Base-by-base conservation (phyloP, 2,329 filamentous ascomycete species). In the Diaporthe humulicola region DNA sequence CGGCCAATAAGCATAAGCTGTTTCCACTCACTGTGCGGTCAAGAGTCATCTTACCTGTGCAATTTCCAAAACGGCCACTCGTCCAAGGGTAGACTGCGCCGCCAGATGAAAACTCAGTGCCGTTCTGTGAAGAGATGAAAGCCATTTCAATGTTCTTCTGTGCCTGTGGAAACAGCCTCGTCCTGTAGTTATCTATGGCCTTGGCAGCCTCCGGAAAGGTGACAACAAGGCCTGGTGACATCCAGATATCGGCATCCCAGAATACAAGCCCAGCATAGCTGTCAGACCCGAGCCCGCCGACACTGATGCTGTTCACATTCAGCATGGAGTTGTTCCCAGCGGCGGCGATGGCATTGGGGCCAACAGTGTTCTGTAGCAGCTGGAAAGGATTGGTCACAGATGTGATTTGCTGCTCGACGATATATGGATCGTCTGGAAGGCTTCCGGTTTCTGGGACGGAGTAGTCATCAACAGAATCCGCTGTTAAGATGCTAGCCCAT, bases 401-500 rank as follows among this genome's bases (percentile, higher is more conserved):
- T 10, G 85, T 84, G 67, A 92, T 89, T n/a, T 79, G 85, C 10
- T 86, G 83, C 77, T 92, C 87, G 57, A 90, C 84, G 22, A 93
- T 87, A 70, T 90, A 86, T 40, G 83, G 81, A 73, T 93, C 90
- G 0, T 84, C 73, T 0, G 92, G 91, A 1, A 94, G 83, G 4
- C 85, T 86, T 12, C 91, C 91, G 56, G 88, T 89, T 0, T 85
- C 83, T 40, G 70, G 70, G 61, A 90, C 84, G 1, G 87, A 85
- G 78, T 91, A 94, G 77, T 88, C 87, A 77, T 94, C 93, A 8
- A 94, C 90, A 0, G 89, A 90, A 74, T 91, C 87, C 0, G 87
- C 83, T 2, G 91, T 89, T 81, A 94, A 85, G 36, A 94, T 86
- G 1, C 82, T 83, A 1, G 86, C 86, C 93, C 93, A 95, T 76